Evolutionary conservation across 208 protist genomes (phyloP), one percentile per base, ranked within the genome.

Genomic region (Sergeia podlipaevii): DNA sequence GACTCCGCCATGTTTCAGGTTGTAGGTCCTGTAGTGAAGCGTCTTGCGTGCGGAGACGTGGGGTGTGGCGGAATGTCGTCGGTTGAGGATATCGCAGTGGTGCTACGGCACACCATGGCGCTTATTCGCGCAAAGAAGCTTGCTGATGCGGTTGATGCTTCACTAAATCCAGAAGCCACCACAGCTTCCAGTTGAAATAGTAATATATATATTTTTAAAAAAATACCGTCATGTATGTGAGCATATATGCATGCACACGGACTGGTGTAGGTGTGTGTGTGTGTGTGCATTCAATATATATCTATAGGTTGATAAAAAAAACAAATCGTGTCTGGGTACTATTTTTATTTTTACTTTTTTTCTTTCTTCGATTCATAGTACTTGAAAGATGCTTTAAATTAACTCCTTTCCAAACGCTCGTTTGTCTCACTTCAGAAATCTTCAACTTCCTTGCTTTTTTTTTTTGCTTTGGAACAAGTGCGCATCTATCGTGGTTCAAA

Each of bases 1-100:
- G 62, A 72, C 32, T 62, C 72, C 27, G 45, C 65, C 0, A 74
- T 91, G 69, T 91, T 85, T 56, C 82, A 90, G 63, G 50, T 98
- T 13, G 88, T 98, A 0, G 65, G 71, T 17, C 96, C 97, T 0
- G 73, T 98, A 17, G 46, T 51, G 39, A 98, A 98, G 74, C 49
- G 53, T 20, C 67, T 98, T 0, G 96, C 95, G 7, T 99, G 97
- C 71, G 94, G 94, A 2, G 97, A 98, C 54, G 63, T 88, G 5
- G 97, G 97, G 38, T 75, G 89, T 7, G 95, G 95, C 30, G 96
- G 91, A 10, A 97, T 98, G 94, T 93, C 89, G 2, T 39, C 59
- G 0, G 84, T 93, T 28, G 75, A 86, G 23, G 71, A 83, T 34
- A 94, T 97, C n/a, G 80, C 74, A n/a, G 60, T 46, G 13, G 60